A percentile compares a stretch with the other conserved stretches of the same genome.
Conservation (phyloP, 805 yeast species). For the Ogataea trehalophila region DNA sequence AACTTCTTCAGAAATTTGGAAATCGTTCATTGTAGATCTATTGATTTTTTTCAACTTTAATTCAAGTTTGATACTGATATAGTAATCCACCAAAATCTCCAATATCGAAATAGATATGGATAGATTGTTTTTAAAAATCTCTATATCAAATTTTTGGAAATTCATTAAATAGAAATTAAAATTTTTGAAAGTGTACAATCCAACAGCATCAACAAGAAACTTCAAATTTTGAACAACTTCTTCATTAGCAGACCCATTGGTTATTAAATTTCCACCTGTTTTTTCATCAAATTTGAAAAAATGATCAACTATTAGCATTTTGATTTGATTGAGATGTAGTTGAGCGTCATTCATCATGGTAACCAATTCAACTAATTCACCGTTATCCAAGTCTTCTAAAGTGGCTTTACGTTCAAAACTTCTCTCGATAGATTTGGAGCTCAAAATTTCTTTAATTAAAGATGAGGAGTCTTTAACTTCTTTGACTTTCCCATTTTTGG, state of each 20-base stretch:
- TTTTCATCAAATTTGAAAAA: constrained; percentile 13
- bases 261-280: constrained; percentile 20
- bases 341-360: constrained; percentile 11
- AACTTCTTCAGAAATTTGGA: constrained; percentile 34
- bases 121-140: background rate
- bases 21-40: constrained; percentile 20
- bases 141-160: background rate
- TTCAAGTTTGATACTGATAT: constrained; percentile 28
- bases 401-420: constrained; percentile 8
- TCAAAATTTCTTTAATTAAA: constrained; percentile 30
- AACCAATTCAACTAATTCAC: constrained; percentile 14
- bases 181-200: constrained; percentile 17
- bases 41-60: constrained; percentile 18
- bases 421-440: constrained; percentile 15
- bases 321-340: constrained; percentile 26
- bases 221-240: constrained; percentile 18
- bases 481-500: constrained; percentile 7
- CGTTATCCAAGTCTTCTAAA: constrained; percentile 17
- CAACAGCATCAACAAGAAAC: constrained; percentile 25
- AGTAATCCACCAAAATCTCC: constrained; percentile 42
- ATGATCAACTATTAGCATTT: constrained; percentile 23
- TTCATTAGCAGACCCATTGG: constrained; percentile 18
- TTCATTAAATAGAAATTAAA: constrained; percentile 5
- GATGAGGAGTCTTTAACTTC: constrained; percentile 13
- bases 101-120: constrained; percentile 33